Base-by-base conservation (phyloP, 2,329 filamentous ascomycete species). In the Aspergillus novoparasiticus region DNA sequence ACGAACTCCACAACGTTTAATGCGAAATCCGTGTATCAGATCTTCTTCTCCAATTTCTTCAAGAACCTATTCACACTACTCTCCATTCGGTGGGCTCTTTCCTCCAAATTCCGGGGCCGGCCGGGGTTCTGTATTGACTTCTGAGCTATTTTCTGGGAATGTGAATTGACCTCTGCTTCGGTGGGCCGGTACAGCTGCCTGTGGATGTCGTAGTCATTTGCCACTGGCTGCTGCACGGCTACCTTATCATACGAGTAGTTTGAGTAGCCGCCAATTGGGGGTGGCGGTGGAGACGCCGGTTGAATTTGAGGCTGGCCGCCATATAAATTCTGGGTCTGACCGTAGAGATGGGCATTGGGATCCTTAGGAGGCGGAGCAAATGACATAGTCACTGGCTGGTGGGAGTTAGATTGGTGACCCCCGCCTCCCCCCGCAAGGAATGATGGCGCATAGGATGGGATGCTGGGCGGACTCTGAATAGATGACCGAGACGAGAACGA, bases 141-240 rank as follows among this genome's bases (percentile, higher is more conserved):
- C 26, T 77, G 72, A 9, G 74, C 70, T 56, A 75, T 67, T 58
- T 76, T 76, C 46, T 80, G 75, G 28, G 75, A 72, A 53, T 78
- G 74, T 1, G 73, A 73, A 6, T 68, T 68, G 14, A 75, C 75
- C 64, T 83, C 81, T 19, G 72, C 72, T 58, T 81, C 78, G 0
- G 81, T 82, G 1, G 81, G 81, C 56, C 78, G 71, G 62, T 83
- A 83, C 16, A 82, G 68, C 64, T 83, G 82, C 46, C 69, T 77
- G 68, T 84, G 82, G 11, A 83, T 70, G 63, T 80, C 76, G 61
- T 82, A 83, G 43, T 77, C 76, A 16, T 67, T 75, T 64, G 58
- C 63, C 48, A 65, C 65, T 10, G 48, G 23, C 21, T 68, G 66
- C 28, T 66, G 65, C 26, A 63, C 68, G 6, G 70, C 72, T 6